A percentile compares a stretch with the other conserved stretches of the same genome.
Conservation (phyloP, 768 basidiomycete genomes). For the Dictyophora rubrovolvata region DNA sequence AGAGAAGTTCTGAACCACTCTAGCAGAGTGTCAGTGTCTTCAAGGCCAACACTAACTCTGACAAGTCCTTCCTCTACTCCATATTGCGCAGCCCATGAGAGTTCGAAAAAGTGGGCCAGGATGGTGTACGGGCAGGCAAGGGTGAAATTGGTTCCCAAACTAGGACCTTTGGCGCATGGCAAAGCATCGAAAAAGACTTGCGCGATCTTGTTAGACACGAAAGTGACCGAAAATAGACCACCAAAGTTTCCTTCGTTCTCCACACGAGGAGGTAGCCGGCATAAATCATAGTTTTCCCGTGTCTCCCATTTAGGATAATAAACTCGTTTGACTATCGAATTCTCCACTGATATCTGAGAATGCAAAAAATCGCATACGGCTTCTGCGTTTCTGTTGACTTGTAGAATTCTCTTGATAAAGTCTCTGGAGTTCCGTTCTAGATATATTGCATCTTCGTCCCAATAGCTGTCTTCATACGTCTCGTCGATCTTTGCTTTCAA, state of each 20-base stretch:
- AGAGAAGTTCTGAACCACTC: conserved; percentile 31
- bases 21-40: conserved; percentile 27
- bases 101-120: conserved; percentile 38
- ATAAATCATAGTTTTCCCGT: conserved; percentile 27
- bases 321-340: conserved; percentile 32
- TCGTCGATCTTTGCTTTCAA: conserved; percentile 25
- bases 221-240: conserved; percentile 34
- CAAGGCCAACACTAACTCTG: conserved; percentile 39
- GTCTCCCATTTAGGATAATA: conserved; percentile 38
- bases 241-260: conserved; percentile 27
- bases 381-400: conserved; percentile 38
- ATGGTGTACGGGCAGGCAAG: conserved; percentile 42
- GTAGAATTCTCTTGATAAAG: conserved; percentile 30
- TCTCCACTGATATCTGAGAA: conserved; percentile 14
- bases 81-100: conserved; percentile 37
- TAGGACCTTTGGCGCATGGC: conserved; percentile 38
- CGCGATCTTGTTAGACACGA: conserved; percentile 30
- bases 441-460: conserved; percentile 39
- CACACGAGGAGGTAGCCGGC: conserved; percentile 12
- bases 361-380: conserved; percentile 32
- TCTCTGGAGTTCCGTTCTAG: conserved; percentile 47
- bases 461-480: conserved; percentile 38
- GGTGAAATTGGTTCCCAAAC: conserved; percentile 43
- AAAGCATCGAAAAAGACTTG: conserved; percentile 36
- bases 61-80: conserved; percentile 38